Conservation (phyloP, 2,329 filamentous ascomycete genomes). For the Trichophyton rubrum region DNA sequence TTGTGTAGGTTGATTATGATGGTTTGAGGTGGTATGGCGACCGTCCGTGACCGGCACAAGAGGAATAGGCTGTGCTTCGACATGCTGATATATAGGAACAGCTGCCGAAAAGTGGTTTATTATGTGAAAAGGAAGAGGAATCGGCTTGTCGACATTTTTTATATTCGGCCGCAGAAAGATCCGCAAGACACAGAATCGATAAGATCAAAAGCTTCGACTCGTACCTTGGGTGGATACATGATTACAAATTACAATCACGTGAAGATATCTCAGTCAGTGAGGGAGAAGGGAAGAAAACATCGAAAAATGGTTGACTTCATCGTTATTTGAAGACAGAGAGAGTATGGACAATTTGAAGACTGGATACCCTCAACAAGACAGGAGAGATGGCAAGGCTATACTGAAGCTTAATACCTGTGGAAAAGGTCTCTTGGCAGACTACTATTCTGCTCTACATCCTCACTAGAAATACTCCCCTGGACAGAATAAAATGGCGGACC, state of each 20-base stretch:
- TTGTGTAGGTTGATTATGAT: slow-evolving; percentile 8
- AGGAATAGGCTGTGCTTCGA: slow-evolving; percentile 20
- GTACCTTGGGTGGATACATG: not conserved
- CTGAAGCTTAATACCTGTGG: too few relatives aligned
- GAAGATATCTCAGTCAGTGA: not conserved
- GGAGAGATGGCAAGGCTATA: too few relatives aligned
- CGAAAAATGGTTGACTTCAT: too few relatives aligned
- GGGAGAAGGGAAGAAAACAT: too few relatives aligned
- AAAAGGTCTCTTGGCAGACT: too few relatives aligned
- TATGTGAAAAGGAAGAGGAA: not conserved
- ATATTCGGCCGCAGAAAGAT: not conserved
- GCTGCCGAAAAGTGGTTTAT: not conserved
- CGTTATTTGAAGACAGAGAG: too few relatives aligned
- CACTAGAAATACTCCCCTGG: too few relatives aligned
- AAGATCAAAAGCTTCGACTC: not conserved
- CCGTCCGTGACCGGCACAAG: slow-evolving; percentile 15
- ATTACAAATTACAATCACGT: not conserved
- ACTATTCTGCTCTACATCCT: too few relatives aligned
- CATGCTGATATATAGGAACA: slow-evolving; percentile 16
- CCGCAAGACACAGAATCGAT: not conserved
- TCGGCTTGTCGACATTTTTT: not conserved
- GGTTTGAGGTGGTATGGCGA: slow-evolving; percentile 14
- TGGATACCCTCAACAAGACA: too few relatives aligned
- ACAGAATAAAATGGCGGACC: too few relatives aligned
- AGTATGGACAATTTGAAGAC: too few relatives aligned